phyloP scores from a whole-genome alignment of 176 grass and related monocot genomes.

The Olyra latifolia region DNA sequence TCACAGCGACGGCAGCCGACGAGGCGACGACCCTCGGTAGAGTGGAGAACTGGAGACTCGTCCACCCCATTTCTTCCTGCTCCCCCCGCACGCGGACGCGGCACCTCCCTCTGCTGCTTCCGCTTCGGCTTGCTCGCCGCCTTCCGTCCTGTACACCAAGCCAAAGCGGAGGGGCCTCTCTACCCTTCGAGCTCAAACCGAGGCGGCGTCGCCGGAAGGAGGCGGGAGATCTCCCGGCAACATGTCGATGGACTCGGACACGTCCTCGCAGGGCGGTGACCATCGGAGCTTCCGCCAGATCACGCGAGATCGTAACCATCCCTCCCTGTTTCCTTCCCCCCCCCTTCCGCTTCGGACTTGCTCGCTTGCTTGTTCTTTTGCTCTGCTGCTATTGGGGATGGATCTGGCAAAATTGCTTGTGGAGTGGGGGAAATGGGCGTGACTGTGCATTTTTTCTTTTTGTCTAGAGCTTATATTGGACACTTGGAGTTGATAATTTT shows the following conservation, averaged over 20 bases:
- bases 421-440: not conserved
- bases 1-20: constrained; percentile 17
- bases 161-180: constrained; percentile 4
- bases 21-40: constrained; percentile 40
- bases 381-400: constrained; percentile 6
- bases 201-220: constrained; percentile 5
- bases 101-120: constrained; percentile 14
- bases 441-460: constrained; percentile 4
- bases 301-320: constrained; percentile 67
- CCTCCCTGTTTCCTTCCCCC: constrained; percentile 7
- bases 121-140: not conserved
- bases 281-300: constrained; percentile 75
- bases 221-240: constrained; percentile 31
- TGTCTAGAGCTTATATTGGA: not conserved
- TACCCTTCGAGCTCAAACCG: not conserved
- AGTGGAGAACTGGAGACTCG: not conserved
- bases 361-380: constrained; percentile 13
- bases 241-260: constrained; percentile 89
- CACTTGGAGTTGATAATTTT: not conserved
- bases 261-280: constrained; percentile 70
- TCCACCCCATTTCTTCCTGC: not conserved
- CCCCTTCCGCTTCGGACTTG: constrained; percentile 23
- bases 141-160: not conserved
- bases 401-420: constrained; percentile 37
- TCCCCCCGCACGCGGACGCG: constrained; percentile 10